A percentile compares a stretch with the other conserved stretches of the same genome.
Evolutionary conservation across 257 asterid species (phyloP).

Genomic region (Gentiana macrophylla): DNA sequence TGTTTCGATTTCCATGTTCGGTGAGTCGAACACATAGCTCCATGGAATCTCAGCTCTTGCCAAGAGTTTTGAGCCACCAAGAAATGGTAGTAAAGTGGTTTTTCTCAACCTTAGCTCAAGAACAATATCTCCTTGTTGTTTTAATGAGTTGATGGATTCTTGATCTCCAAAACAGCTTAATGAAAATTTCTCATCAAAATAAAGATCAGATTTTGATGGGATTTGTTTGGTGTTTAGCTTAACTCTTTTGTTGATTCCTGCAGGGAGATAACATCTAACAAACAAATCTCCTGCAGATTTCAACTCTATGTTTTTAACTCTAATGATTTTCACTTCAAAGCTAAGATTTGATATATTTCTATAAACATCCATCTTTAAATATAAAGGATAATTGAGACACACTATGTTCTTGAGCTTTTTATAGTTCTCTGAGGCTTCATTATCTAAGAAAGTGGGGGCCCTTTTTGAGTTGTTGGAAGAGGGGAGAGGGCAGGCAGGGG

Average conservation of each 20-base stretch:
- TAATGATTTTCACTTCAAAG: slow-evolving; percentile 31
- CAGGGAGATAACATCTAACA: slow-evolving; percentile 49
- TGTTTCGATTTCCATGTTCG: slow-evolving; percentile 29
- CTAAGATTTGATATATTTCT: slow-evolving; percentile 15
- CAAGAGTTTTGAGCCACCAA: slow-evolving; percentile 39
- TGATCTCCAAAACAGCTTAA: slow-evolving; percentile 32
- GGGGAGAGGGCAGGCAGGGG: too few relatives aligned
- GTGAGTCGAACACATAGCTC: slow-evolving; percentile 24
- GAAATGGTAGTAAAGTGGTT: slow-evolving; percentile 15
- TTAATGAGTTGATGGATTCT: slow-evolving; percentile 25
- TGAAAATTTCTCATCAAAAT: slow-evolving; percentile 44
- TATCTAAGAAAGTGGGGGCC: too few relatives aligned
- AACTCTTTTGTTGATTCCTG: slow-evolving; percentile 33
- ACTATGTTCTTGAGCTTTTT: slow-evolving; percentile 15
- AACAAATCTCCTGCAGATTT: slow-evolving; percentile 27
- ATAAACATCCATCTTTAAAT: slow-evolving; percentile 20
- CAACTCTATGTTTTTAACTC: slow-evolving; percentile 32
- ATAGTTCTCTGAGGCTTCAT: slow-evolving; percentile 10
- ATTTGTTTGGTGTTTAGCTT: slow-evolving; percentile 34
- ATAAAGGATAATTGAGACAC: slow-evolving; percentile 1
- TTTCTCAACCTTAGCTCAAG: slow-evolving; percentile 52
- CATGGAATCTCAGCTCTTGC: slow-evolving; percentile 51
- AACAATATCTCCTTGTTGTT: slow-evolving; percentile 18
- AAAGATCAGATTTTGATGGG: slow-evolving; percentile 29
- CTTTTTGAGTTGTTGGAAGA: too few relatives aligned